phyloP scores from a whole-genome alignment of 148 eudicot genomes.

The Chenopodium album region DNA sequence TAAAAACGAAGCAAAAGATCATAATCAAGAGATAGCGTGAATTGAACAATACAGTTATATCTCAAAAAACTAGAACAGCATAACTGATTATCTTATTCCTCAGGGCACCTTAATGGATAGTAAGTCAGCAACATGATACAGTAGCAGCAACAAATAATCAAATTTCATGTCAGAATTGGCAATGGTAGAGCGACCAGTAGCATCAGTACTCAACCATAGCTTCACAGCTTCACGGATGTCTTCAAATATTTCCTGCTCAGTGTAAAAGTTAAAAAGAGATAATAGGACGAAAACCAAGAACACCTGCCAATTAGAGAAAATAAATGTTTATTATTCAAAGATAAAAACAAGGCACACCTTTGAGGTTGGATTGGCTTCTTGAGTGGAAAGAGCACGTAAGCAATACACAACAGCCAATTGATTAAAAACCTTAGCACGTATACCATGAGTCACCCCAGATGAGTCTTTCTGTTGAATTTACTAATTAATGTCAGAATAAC shows the following conservation, averaged over 20 bases:
- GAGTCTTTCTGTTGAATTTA: conserved; percentile 41
- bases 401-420: conserved; percentile 62
- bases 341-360: conserved; percentile 34
- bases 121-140: conserved; percentile 72
- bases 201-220: conserved; percentile 46
- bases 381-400: conserved; percentile 70
- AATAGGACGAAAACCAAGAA: conserved; percentile 12
- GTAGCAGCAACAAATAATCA: conserved; percentile 48
- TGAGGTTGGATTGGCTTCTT: conserved; percentile 66
- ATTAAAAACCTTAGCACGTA: conserved; percentile 28
- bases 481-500: conserved; percentile 28
- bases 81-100: background rate
- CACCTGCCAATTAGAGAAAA: conserved; percentile 4
- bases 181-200: conserved; percentile 28
- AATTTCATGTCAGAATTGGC: conserved; percentile 35
- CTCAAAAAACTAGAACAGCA: background rate
- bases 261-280: conserved; percentile 19
- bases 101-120: conserved; percentile 71
- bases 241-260: conserved; percentile 45
- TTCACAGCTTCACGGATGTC: conserved; percentile 61
- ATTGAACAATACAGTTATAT: background rate
- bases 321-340: conserved; percentile 12
- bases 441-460: conserved; percentile 3
- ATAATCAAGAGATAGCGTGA: conserved; percentile 1
- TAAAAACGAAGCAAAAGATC: conserved; percentile 31